Percentiles rank a stretch among this genome's conserved stretches.
phyloP scores from a whole-genome alignment of 1,284 basidiomycete genomes.

The Fomitiporia mediterranea region DNA sequence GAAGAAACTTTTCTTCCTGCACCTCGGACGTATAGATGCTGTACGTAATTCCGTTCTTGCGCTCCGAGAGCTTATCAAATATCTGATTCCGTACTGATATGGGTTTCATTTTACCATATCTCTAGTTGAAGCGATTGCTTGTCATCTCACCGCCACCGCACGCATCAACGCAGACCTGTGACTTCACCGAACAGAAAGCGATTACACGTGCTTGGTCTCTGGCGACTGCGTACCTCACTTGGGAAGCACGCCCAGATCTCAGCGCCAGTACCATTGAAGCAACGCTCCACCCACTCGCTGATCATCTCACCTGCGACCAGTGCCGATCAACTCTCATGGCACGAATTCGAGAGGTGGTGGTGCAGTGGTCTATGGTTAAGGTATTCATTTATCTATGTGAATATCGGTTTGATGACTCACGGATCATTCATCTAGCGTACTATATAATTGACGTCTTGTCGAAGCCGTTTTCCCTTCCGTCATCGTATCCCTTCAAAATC shows the following conservation, averaged over 20 bases:
- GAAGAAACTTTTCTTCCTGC: slow-evolving; percentile 31
- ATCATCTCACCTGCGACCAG: slow-evolving; percentile 54
- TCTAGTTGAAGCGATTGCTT: slow-evolving; percentile 33
- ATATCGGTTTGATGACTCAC: neutral
- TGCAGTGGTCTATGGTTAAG: slow-evolving; percentile 77
- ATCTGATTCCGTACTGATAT: no score
- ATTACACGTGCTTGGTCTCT: slow-evolving; percentile 38
- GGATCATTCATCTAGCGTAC: neutral
- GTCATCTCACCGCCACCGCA: slow-evolving; percentile 36
- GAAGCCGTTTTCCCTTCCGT: neutral
- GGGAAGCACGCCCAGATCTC: slow-evolving; percentile 36
- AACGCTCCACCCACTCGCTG: slow-evolving; percentile 51
- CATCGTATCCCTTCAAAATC: neutral
- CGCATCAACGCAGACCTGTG: slow-evolving; percentile 32
- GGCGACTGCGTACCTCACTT: slow-evolving; percentile 36
- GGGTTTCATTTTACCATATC: no score
- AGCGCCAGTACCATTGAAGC: slow-evolving; percentile 55
- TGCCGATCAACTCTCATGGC: slow-evolving; percentile 58
- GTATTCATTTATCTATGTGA: slow-evolving; percentile 25
- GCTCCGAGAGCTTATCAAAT: no score
- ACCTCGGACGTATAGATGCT: slow-evolving; percentile 29
- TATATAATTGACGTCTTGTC: neutral
- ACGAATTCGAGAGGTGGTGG: slow-evolving; percentile 60
- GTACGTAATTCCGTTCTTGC: slow-evolving; percentile 23
- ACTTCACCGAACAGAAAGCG: slow-evolving; percentile 37